Percentiles rank a stretch among this genome's conserved stretches.
Evolutionary conservation across 257 asterid species (phyloP).

Genomic region (Primulina tabacum): DNA sequence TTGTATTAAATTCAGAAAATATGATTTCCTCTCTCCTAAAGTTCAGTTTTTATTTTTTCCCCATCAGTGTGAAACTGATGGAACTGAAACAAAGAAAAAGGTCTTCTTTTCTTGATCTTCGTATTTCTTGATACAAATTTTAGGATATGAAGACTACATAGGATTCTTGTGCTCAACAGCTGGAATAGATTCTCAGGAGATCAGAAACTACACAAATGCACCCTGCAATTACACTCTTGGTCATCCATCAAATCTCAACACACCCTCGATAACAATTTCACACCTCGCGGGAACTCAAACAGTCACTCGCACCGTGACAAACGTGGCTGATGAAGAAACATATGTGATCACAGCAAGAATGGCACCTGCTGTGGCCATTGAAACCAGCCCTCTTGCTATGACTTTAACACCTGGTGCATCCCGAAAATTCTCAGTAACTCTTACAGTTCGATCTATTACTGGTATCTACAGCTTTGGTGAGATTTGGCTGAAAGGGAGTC

Average conservation of each 20-base stretch:
- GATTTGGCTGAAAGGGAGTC: conserved; percentile 78
- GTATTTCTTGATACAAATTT: conserved; percentile 45
- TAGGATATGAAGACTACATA: conserved; percentile 89
- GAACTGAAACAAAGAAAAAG: conserved; percentile 48
- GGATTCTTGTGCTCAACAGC: conserved; percentile 94
- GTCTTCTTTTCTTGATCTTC: conserved; percentile 43
- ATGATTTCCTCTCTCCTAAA: background rate
- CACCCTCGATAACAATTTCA: conserved; percentile 79
- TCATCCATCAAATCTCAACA: conserved; percentile 81
- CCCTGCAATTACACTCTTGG: conserved; percentile 94
- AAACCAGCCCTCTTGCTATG: conserved; percentile 88
- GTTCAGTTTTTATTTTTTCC: conserved; percentile 2
- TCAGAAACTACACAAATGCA: conserved; percentile 58
- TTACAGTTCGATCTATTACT: conserved; percentile 67
- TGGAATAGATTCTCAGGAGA: conserved; percentile 66
- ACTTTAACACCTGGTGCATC: conserved; percentile 76
- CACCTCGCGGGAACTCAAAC: conserved; percentile 87
- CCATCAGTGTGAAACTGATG: conserved; percentile 49
- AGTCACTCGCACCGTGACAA: conserved; percentile 72
- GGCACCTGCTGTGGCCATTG: conserved; percentile 88
- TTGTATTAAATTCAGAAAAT: conserved; percentile 25
- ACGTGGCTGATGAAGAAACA: conserved; percentile 89
- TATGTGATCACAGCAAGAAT: conserved; percentile 78
- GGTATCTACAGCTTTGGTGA: conserved; percentile 93
- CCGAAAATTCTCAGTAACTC: conserved; percentile 56